A percentile compares a stretch with the other conserved stretches of the same genome.
Conservation (phyloP, 805 yeast genomes). For the Yamadazyma akitaensis region DNA sequence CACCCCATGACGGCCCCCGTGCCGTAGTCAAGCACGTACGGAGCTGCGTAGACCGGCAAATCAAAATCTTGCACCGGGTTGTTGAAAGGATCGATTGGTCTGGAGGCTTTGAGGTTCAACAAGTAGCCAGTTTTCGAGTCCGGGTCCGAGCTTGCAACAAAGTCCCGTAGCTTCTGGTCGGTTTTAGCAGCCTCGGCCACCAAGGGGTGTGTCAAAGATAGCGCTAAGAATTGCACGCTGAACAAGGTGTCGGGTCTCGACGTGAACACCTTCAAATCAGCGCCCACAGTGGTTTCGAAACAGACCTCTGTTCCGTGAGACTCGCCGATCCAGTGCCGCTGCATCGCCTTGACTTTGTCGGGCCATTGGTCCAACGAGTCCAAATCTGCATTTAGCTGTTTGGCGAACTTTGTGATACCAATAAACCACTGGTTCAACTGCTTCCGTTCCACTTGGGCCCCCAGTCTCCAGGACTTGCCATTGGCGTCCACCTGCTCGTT, state of each 20-base stretch:
- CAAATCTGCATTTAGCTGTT: constrained; percentile 63
- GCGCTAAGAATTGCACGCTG: constrained; percentile 78
- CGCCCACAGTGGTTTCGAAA: constrained; percentile 37
- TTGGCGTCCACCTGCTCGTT: constrained; percentile 91
- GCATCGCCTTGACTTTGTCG: constrained; percentile 83
- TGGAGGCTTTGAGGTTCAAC: constrained; percentile 42
- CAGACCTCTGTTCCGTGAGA: constrained; percentile 73
- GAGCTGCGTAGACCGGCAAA: constrained; percentile 84
- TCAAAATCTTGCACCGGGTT: constrained; percentile 14
- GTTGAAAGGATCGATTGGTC: constrained; percentile 55
- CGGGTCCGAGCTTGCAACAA: constrained; percentile 43
- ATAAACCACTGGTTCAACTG: constrained; percentile 90
- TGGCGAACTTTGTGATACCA: constrained; percentile 81
- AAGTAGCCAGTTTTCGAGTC: constrained; percentile 53
- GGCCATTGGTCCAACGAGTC: constrained; percentile 75
- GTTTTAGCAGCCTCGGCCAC: constrained; percentile 35
- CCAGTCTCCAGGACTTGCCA: constrained; percentile 96
- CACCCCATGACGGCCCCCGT: constrained; percentile 98
- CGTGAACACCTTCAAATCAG: constrained; percentile 59
- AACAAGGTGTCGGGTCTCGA: constrained; percentile 87
- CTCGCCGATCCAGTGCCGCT: constrained; percentile 89
- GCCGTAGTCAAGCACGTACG: constrained; percentile 88
- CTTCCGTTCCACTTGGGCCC: constrained; percentile 86
- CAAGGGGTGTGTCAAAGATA: constrained; percentile 69
- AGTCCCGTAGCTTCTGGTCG: constrained; percentile 42